Evolutionary conservation across 2,329 filamentous ascomycete species (phyloP).

Genomic region (Dactylonectria macrodidyma): DNA sequence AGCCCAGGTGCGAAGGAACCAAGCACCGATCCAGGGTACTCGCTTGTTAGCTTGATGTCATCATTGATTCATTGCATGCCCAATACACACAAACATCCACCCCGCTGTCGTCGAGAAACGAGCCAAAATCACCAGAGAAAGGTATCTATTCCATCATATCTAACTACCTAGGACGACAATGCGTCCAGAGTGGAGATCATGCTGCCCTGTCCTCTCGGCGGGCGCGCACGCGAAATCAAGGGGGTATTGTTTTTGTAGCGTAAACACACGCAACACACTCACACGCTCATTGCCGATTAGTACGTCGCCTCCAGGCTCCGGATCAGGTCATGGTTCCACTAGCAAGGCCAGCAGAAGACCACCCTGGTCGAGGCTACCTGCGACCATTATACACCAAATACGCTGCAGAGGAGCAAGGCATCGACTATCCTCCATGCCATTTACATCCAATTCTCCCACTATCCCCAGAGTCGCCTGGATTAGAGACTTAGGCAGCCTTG

Average conservation of each 20-base stretch:
- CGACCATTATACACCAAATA: slow-evolving; percentile 14
- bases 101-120: neutral
- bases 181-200: slow-evolving; percentile 17
- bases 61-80: neutral
- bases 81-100: neutral
- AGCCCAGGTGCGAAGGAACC: neutral
- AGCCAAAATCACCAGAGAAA: slow-evolving; percentile 8
- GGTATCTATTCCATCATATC: slow-evolving; percentile 24
- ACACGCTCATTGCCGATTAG: slow-evolving; percentile 13
- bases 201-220: slow-evolving; percentile 11
- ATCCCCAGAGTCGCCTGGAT: neutral
- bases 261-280: slow-evolving; percentile 27
- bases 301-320: slow-evolving; percentile 8
- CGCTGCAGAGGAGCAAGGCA: slow-evolving; percentile 3
- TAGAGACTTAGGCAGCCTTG: slow-evolving; percentile 21
- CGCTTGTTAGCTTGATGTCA: neutral
- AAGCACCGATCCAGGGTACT: neutral
- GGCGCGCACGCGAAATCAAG: slow-evolving; percentile 32
- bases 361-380: slow-evolving; percentile 10
- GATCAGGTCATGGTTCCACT: slow-evolving; percentile 21
- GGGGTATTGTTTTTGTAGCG: slow-evolving; percentile 29
- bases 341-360: slow-evolving; percentile 13
- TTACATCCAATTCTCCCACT: neutral
- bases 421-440: neutral
- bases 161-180: slow-evolving; percentile 25